Evolutionary conservation across 768 basidiomycete species (phyloP).

Genomic region (Tulasnella calospora): DNA sequence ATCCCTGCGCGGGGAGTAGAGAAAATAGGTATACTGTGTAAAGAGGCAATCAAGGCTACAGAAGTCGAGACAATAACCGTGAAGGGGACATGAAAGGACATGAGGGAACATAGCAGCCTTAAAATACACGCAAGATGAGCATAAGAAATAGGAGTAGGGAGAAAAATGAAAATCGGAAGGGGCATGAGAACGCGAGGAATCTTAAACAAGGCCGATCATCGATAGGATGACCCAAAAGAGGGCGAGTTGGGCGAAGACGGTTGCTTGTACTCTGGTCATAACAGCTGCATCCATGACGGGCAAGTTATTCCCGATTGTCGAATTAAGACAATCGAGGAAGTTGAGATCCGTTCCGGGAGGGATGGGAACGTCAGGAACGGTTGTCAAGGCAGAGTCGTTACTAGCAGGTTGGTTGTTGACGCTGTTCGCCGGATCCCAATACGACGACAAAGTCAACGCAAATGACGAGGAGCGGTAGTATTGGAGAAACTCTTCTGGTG

Average conservation of each 20-base stretch:
- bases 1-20: too few relatives aligned
- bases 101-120: not conserved
- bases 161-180: not conserved
- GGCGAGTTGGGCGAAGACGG: conserved; percentile 4
- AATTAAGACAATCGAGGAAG: conserved; percentile 24
- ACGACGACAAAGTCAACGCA: conserved; percentile 14
- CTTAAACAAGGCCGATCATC: not conserved
- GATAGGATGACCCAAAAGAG: not conserved
- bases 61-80: not conserved
- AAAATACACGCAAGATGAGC: not conserved
- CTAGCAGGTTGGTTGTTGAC: conserved; percentile 6
- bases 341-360: conserved; percentile 10
- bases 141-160: not conserved
- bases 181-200: not conserved
- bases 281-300: conserved; percentile 19
- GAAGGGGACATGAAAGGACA: not conserved
- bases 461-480: conserved; percentile 26
- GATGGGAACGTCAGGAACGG: conserved; percentile 11
- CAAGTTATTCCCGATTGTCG: conserved; percentile 22
- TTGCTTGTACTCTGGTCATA: not conserved
- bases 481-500: conserved; percentile 22
- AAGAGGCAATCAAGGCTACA: not conserved
- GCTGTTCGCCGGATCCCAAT: conserved; percentile 21
- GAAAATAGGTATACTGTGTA: not conserved
- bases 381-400: conserved; percentile 17